Evolutionary conservation across 1,284 basidiomycete genomes (phyloP), one percentile per base, ranked within the genome.

Genomic region (Ceratobasidium sp.): DNA sequence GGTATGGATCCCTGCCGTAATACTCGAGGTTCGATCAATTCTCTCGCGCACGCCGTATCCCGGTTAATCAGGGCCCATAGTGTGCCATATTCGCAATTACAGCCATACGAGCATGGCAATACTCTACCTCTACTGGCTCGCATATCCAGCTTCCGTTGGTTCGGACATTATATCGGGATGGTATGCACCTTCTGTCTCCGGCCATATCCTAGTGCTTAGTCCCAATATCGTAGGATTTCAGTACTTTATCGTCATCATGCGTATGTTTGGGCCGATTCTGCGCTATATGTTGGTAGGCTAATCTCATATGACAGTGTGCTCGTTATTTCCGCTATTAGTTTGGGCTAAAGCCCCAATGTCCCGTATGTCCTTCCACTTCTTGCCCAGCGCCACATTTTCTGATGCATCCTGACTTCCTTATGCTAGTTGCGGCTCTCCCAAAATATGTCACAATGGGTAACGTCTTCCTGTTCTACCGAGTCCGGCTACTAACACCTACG

Each of bases 191-290:
- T n/a, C 29, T 16, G 24, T 2, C 14, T n/a, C n/a, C 22, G 22
- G 1, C n/a, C n/a, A n/a, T n/a, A n/a, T n/a, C n/a, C n/a, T n/a
- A n/a, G n/a, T n/a, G n/a, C n/a, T n/a, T n/a, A n/a, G n/a, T n/a
- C n/a, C n/a, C n/a, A n/a, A n/a, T n/a, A n/a, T 27, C 48, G 13
- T 24, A 72, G 69, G 69, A 34, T 72, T 72, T 51, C 69, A 72
- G 27, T 72, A 72, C 34, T 72, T 49, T 31, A 61, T 72, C 16
- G 69, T 72, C 22, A 72, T 72, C 34, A 34, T 61, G 34, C 48
- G 66, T 71, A 71, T 11, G 66, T 59, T 22, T 41, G 19, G 34
- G 34, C 34, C 8, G 34, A 8, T 34, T 34, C 34, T 34, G 8
- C 4, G 34, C 22, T 53, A 19, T 22, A 56, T 31, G 6, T 29